Percentiles rank a stretch among this genome's conserved stretches.
phyloP scores from a whole-genome alignment of 805 yeast genomes.

The Metschnikowia chrysomelidarum region DNA sequence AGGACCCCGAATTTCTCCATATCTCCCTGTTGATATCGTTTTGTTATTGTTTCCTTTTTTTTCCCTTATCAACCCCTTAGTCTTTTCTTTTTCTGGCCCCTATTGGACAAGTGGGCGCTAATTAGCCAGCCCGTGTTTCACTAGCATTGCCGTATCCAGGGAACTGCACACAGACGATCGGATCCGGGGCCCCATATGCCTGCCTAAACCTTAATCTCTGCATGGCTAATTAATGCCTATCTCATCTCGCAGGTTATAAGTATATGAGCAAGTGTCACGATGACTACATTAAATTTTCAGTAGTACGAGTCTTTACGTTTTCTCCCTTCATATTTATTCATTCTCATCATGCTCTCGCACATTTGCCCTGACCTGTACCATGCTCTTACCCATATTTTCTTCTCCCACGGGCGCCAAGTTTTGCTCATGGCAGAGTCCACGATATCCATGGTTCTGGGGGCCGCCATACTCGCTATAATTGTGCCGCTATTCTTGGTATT shows the following conservation, averaged over 20 bases:
- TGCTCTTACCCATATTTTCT: not conserved
- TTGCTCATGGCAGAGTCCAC: conserved; percentile 3
- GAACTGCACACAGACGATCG: too few relatives aligned
- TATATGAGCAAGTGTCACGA: not conserved
- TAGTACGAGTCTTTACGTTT: not conserved
- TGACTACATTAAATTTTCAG: not conserved
- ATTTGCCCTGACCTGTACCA: not conserved
- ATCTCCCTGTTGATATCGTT: not conserved
- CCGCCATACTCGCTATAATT: conserved; percentile 4
- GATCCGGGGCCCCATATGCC: conserved; percentile 5
- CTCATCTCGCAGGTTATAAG: conserved; percentile 1
- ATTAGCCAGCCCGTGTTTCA: not conserved
- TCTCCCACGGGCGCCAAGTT: conserved; percentile 1
- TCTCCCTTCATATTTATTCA: not conserved
- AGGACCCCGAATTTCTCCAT: too few relatives aligned
- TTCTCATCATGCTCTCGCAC: not conserved
- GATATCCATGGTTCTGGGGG: conserved; percentile 6
- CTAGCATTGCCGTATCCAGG: not conserved
- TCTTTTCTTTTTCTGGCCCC: not conserved
- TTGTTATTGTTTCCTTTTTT: not conserved
- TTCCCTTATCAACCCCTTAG: not conserved
- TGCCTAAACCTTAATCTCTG: conserved; percentile 1
- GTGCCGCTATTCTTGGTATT: conserved; percentile 4
- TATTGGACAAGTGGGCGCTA: not conserved
- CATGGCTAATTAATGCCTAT: not conserved